Evolutionary conservation across 495 filamentous ascomycete species (phyloP), one percentile per base, ranked within the genome.

Genomic region (Rhizodiscina lignyota): DNA sequence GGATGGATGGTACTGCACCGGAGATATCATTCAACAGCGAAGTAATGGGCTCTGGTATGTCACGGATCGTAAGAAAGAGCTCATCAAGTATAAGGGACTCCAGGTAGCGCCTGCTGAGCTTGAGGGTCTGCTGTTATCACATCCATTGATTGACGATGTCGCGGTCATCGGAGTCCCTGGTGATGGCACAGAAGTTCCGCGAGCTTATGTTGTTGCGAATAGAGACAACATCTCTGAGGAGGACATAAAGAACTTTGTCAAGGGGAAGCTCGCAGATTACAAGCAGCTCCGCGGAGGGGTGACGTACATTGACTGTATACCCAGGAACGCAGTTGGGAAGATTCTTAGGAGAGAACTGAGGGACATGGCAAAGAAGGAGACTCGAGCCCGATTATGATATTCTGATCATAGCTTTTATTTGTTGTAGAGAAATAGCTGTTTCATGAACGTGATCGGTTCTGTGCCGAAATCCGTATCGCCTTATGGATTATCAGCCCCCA

Each of bases 71-170:
- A 63, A 48, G 59, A 68, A 32, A 53, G 57, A 37, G 58, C 63
- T 32, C 17, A 36, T 41, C 20, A 45, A 45, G 24, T 45, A 42
- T 53, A 61, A 42, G 38, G 84, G 83, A 10, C 86, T 87, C 61
- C 84, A 89, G 49, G 83, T 92, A 3, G 67, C 84, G 1, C 84
- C 84, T 1, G 83, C 86, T 2, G 85, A 94, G 52, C 63, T 93
- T 4, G 86, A 93, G 44, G 80, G 76, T n/a, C 43, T 83, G 10
- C 59, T 94, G 10, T 52, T 79, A 1, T 63, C 69, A 12, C 82
- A 87, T 51, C 59, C 64, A 18, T 65, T 74, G n/a, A 63, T 96
- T 22, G 67, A 74, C 15, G 87, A 96, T 49, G 81, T 74, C 1
- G 85, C 83, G 12, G 84, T 96, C 2, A 73, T 89, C 33, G 82